Evolutionary conservation across 805 yeast genomes (phyloP).

Genomic region (Nakazawaea sp.): DNA sequence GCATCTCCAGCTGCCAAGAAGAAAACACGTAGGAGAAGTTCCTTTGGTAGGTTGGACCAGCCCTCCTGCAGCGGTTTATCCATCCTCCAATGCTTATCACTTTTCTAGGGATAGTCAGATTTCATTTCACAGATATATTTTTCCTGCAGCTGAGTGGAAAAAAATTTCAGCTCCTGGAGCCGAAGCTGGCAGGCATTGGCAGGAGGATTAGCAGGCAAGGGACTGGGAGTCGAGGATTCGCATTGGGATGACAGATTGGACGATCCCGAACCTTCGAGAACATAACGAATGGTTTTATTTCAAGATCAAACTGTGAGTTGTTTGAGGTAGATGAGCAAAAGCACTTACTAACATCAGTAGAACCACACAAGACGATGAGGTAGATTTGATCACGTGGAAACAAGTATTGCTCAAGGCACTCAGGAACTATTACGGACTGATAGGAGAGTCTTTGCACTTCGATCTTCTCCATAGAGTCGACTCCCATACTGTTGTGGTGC

Average conservation of each 20-base stretch:
- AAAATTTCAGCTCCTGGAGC: too few relatives aligned
- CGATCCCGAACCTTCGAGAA: neutral
- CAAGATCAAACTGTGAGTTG: conserved; percentile 15
- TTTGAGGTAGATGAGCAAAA: neutral
- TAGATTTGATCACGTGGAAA: conserved; percentile 17
- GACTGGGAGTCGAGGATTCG: too few relatives aligned
- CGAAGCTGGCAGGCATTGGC: too few relatives aligned
- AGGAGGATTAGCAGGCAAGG: too few relatives aligned
- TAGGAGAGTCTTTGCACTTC: conserved; percentile 17
- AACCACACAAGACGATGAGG: conserved; percentile 6
- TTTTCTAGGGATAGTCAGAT: too few relatives aligned
- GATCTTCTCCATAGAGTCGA: conserved; percentile 13
- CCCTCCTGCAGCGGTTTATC: too few relatives aligned
- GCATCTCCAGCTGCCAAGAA: neutral
- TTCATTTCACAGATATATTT: too few relatives aligned
- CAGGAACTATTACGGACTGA: conserved; percentile 15
- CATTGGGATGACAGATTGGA: conserved; percentile 4
- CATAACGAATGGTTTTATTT: conserved; percentile 15
- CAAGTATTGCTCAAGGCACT: conserved; percentile 14
- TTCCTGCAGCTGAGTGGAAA: too few relatives aligned
- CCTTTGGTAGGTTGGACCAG: conserved; percentile 9
- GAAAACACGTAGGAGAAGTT: conserved; percentile 4
- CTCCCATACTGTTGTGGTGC: neutral
- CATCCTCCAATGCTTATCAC: too few relatives aligned
- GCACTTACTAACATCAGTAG: too few relatives aligned